Percentiles rank a stretch among this genome's conserved stretches.
Evolutionary conservation across 2,329 filamentous ascomycete genomes (phyloP).

Genomic region (Diaporthe aspalathi): DNA sequence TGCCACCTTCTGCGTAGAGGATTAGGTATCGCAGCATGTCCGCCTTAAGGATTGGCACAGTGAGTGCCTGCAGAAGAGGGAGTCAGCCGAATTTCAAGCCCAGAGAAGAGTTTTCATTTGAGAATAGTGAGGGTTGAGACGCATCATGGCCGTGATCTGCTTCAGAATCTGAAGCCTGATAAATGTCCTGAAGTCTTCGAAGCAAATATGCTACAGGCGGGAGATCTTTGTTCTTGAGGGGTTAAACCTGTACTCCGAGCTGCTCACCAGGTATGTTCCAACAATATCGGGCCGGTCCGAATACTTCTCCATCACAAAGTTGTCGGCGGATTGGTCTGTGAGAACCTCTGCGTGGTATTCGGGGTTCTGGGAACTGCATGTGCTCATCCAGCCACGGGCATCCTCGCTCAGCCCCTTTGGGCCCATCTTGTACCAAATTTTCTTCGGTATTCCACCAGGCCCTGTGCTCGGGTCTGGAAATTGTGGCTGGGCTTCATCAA

Average conservation of each 20-base stretch:
- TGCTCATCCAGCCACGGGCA: conserved; percentile 47
- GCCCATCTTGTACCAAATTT: conserved; percentile 54
- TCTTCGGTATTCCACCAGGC: conserved; percentile 35
- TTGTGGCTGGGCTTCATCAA: not conserved
- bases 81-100: no score
- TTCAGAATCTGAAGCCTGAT: no score
- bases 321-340: conserved; percentile 49
- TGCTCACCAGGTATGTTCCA: conserved; percentile 38
- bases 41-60: conserved; percentile 63
- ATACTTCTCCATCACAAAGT: conserved; percentile 71
- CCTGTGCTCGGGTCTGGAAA: not conserved
- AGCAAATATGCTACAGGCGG: no score
- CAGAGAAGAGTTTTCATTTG: no score
- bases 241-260: no score
- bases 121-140: no score
- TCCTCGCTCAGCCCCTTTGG: conserved; percentile 49
- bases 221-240: no score
- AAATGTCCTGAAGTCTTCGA: no score
- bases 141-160: no score
- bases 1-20: conserved; percentile 79
- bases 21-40: conserved; percentile 77
- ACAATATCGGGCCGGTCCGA: conserved; percentile 42
- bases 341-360: conserved; percentile 44
- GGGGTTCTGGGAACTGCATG: conserved; percentile 46
- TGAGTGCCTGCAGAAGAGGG: conserved; percentile 32